These are phyloP conservation scores for Puccinellia tenuiflora DNA, from an alignment of 176 grass and related monocot genomes.

Conservation along the genomic window DNA sequence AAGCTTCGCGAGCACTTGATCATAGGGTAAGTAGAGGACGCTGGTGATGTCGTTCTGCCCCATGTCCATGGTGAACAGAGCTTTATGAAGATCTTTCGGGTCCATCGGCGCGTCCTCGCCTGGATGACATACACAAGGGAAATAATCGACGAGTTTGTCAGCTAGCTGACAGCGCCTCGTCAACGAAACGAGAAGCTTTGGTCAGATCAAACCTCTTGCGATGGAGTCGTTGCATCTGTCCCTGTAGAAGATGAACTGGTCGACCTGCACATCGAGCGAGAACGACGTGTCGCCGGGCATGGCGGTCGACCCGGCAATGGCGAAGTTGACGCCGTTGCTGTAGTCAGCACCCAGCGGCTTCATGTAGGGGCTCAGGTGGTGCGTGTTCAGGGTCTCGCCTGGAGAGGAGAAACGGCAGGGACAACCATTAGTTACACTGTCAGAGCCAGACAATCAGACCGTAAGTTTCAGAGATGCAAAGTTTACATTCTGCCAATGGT, in stretches of 20 bases:
- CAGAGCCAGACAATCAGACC: background rate
- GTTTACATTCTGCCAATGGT: background rate
- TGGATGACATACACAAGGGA: slow-evolving; percentile 6
- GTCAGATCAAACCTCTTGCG: slow-evolving; percentile 23
- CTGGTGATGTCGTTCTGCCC: slow-evolving; percentile 79
- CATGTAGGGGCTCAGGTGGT: slow-evolving; percentile 68
- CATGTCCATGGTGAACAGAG: slow-evolving; percentile 75
- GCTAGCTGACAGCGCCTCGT: background rate
- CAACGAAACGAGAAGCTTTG: background rate
- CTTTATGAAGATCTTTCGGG: slow-evolving; percentile 39
- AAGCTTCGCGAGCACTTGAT: slow-evolving; percentile 46
- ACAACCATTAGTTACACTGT: background rate
- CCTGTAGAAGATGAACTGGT: slow-evolving; percentile 64
- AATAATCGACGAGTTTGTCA: background rate
- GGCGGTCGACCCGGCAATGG: slow-evolving; percentile 47
- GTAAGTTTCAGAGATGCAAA: background rate
- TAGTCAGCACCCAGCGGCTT: slow-evolving; percentile 53
- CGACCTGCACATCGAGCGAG: slow-evolving; percentile 48
- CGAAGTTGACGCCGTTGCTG: slow-evolving; percentile 62
- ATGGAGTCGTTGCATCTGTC: slow-evolving; percentile 40
- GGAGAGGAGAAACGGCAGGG: background rate
- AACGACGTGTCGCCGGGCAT: slow-evolving; percentile 24
- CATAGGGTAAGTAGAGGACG: slow-evolving; percentile 46
- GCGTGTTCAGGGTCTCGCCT: slow-evolving; percentile 58
- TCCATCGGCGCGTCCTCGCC: slow-evolving; percentile 37